Conservation (phyloP, 169 alveolate species). For the Cryptosporidium canis region DNA sequence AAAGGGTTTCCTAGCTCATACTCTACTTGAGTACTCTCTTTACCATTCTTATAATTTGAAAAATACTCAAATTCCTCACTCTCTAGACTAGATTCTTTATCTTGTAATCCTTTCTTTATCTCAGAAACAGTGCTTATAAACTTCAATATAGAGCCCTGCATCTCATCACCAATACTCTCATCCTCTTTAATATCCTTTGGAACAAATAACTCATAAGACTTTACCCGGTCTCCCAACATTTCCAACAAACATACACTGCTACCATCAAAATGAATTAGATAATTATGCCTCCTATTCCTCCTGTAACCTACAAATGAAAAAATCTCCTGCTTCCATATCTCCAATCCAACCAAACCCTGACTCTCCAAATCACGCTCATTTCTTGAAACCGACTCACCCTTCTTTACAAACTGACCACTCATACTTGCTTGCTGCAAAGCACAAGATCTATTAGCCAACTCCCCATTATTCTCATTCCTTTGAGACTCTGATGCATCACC, state of each 20-base stretch:
- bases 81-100: background rate
- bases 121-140: background rate
- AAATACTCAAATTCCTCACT: background rate
- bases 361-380: background rate
- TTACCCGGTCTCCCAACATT: conserved; percentile 3
- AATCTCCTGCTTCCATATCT: conserved; percentile 58
- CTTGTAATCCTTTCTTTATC: background rate
- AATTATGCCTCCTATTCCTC: background rate
- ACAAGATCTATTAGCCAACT: background rate
- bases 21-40: background rate
- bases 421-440: background rate
- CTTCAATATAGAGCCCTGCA: background rate
- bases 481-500: background rate
- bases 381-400: background rate
- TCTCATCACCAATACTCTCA: background rate
- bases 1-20: conserved; percentile 33
- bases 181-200: background rate
- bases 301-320: conserved; percentile 52
- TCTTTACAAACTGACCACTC: background rate
- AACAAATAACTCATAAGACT: conserved; percentile 11
- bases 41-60: background rate
- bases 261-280: conserved; percentile 53
- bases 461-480: conserved; percentile 2
- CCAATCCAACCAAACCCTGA: conserved; percentile 31
- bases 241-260: conserved; percentile 38